phyloP scores from a whole-genome alignment of 1,284 basidiomycete genomes.

The Veloporphyrellus conicus region DNA sequence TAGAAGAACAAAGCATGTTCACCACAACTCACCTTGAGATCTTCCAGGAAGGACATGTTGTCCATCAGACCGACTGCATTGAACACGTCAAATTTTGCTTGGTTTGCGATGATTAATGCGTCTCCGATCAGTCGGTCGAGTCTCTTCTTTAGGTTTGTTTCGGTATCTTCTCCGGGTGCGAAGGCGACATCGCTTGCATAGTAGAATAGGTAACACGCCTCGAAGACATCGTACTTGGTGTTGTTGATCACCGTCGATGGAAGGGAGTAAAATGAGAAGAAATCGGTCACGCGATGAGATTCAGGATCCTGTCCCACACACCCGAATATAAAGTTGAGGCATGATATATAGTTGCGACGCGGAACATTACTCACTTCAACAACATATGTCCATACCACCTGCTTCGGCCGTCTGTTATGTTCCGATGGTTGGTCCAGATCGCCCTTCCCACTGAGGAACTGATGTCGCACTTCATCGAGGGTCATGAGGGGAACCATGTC shows the following conservation, averaged over 20 bases:
- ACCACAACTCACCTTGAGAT: constrained; percentile 63
- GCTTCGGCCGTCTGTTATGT: constrained; percentile 58
- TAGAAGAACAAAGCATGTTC: constrained; percentile 3
- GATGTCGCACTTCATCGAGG: constrained; percentile 81
- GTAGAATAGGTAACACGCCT: constrained; percentile 93
- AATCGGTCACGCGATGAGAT: constrained; percentile 85
- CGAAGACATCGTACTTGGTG: constrained; percentile 59
- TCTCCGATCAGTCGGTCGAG: constrained; percentile 74
- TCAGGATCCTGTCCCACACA: constrained; percentile 60
- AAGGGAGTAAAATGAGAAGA: constrained; percentile 95
- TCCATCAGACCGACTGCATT: constrained; percentile 96
- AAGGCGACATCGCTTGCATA: constrained; percentile 74
- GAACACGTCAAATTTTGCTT: constrained; percentile 91
- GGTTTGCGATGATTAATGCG: constrained; percentile 74
- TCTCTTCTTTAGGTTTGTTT: constrained; percentile 63
- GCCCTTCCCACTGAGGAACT: constrained; percentile 84
- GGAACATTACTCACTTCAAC: constrained; percentile 65
- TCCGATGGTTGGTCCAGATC: constrained; percentile 49
- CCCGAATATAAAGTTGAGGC: neutral
- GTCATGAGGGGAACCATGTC: constrained; percentile 78
- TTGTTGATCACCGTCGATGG: constrained; percentile 85
- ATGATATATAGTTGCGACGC: constrained; percentile 14
- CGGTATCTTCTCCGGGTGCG: constrained; percentile 53
- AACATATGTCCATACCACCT: constrained; percentile 96
- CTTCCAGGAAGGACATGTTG: constrained; percentile 77